Evolutionary conservation across 1,284 basidiomycete species (phyloP).

Genomic region (Abortiporus biennis): DNA sequence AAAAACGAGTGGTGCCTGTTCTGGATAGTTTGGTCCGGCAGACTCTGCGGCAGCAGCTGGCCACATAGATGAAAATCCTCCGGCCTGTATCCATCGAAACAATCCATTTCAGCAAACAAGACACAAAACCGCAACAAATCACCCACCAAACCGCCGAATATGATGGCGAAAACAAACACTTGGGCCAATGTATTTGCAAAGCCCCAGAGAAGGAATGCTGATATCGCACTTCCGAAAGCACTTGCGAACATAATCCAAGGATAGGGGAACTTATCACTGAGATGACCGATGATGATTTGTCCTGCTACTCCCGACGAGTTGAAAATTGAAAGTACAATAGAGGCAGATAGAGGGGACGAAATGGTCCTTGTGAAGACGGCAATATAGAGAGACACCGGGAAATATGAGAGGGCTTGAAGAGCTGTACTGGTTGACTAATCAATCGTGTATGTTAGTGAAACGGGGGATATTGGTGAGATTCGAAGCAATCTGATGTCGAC

Average conservation of each 20-base stretch:
- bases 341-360: slow-evolving; percentile 19
- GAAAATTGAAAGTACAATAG: slow-evolving; percentile 21
- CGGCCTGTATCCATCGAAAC: slow-evolving; percentile 11
- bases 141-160: slow-evolving; percentile 22
- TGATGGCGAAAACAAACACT: slow-evolving; percentile 20
- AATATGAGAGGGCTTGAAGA: slow-evolving; percentile 23
- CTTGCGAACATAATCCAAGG: slow-evolving; percentile 21
- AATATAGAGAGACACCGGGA: slow-evolving; percentile 25
- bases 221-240: slow-evolving; percentile 19
- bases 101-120: not conserved
- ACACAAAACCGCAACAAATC: no score
- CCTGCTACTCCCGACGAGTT: slow-evolving; percentile 21
- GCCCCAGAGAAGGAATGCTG: slow-evolving; percentile 24
- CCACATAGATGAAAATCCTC: slow-evolving; percentile 21
- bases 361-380: slow-evolving; percentile 20
- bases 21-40: slow-evolving; percentile 16
- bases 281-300: slow-evolving; percentile 20
- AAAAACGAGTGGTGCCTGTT: slow-evolving; percentile 19
- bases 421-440: slow-evolving; percentile 16
- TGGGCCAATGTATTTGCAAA: slow-evolving; percentile 19
- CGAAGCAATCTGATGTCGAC: slow-evolving; percentile 8
- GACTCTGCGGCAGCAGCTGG: slow-evolving; percentile 21
- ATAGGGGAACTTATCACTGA: slow-evolving; percentile 22
- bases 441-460: not conserved
- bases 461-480: no score